Conservation (phyloP, 164 flowering plant genomes). For the Chimonanthus salicifolius region DNA sequence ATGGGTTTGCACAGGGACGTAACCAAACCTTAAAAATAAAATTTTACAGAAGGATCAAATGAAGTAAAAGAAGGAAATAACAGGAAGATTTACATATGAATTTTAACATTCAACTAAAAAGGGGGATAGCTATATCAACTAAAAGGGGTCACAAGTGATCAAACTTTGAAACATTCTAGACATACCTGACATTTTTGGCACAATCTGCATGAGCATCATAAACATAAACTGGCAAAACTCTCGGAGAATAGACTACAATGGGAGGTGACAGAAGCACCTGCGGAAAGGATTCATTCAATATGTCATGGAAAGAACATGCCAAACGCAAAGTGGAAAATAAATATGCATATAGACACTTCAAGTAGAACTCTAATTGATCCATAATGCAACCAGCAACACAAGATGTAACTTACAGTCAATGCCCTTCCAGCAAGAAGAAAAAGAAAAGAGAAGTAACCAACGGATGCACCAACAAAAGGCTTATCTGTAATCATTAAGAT, state of each 20-base stretch:
- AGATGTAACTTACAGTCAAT: conserved; percentile 64
- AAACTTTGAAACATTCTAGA: conserved; percentile 3
- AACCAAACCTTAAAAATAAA: background rate
- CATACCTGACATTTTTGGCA: conserved; percentile 98
- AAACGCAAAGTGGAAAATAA: background rate
- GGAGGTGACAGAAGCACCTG: conserved; percentile 99
- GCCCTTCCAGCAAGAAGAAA: conserved; percentile 98
- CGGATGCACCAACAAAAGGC: conserved; percentile 95
- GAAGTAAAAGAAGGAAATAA: background rate
- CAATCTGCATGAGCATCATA: conserved; percentile 99
- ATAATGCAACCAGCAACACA: background rate
- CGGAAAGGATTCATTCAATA: conserved; percentile 2
- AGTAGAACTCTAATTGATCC: too few relatives aligned
- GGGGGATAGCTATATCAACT: too few relatives aligned
- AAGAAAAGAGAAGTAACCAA: conserved; percentile 92
- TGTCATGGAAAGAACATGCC: conserved; percentile 1
- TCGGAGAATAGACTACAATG: conserved; percentile 94
- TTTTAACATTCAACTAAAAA: too few relatives aligned
- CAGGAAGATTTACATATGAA: too few relatives aligned
- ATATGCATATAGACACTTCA: background rate
- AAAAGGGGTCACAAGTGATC: too few relatives aligned
- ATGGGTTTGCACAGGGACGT: background rate
- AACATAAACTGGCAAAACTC: conserved; percentile 95
- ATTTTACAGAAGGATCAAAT: background rate
- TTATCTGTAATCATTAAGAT: conserved; percentile 44